These are phyloP conservation scores for Aureobasidium melanogenum DNA, from an alignment of 2,329 filamentous ascomycete genomes.

Conservation along the genomic window DNA sequence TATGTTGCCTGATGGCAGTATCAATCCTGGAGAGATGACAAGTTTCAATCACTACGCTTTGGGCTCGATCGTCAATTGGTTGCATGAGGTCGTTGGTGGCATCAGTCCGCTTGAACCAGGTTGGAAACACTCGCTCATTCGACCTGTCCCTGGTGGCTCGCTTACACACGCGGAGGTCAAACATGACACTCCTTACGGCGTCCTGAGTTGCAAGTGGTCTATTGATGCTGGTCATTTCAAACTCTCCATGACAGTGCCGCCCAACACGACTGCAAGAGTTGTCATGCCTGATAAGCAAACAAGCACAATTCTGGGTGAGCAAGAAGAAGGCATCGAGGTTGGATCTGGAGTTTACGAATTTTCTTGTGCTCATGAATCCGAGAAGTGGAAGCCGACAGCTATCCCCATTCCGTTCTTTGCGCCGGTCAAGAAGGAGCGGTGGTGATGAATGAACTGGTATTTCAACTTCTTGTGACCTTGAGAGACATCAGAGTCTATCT, in stretches of 20 bases:
- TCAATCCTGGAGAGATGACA: constrained; percentile 42
- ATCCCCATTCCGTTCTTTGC: background rate
- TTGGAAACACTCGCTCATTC: constrained; percentile 32
- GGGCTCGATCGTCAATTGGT: constrained; percentile 41
- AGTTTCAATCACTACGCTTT: constrained; percentile 45
- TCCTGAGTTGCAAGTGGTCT: constrained; percentile 21
- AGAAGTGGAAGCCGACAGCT: constrained; percentile 65
- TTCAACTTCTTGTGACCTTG: background rate
- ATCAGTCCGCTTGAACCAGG: constrained; percentile 32
- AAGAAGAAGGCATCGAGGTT: constrained; percentile 5
- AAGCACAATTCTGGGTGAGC: background rate
- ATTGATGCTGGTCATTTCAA: constrained; percentile 13
- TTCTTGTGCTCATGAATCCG: constrained; percentile 22
- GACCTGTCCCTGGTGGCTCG: constrained; percentile 26
- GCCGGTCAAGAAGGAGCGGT: background rate
- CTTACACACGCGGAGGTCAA: constrained; percentile 23
- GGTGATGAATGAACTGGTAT: background rate
- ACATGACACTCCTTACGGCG: constrained; percentile 27
- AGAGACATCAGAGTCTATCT: background rate
- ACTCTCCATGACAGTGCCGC: background rate
- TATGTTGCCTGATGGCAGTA: constrained; percentile 33
- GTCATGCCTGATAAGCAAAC: constrained; percentile 10
- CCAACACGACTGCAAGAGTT: constrained; percentile 11
- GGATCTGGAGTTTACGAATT: constrained; percentile 10
- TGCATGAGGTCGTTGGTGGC: constrained; percentile 37